Evolutionary conservation across 2,329 filamentous ascomycete species (phyloP).

Genomic region (Blastomyces gilchristii): DNA sequence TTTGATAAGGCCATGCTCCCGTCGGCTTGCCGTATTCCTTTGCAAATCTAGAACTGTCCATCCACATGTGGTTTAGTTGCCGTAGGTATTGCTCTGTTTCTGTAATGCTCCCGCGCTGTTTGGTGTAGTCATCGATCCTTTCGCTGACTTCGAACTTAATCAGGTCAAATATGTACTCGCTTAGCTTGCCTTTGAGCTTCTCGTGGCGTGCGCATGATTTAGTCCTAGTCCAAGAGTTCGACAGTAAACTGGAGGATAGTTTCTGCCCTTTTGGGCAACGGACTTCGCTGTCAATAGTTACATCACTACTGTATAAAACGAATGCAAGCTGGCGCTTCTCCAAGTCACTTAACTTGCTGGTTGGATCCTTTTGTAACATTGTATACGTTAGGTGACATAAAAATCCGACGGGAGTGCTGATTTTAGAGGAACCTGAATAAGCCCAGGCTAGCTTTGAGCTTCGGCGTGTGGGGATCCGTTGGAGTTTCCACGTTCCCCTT

Average conservation of each 20-base stretch:
- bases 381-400: background rate
- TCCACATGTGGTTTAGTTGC: background rate
- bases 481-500: background rate
- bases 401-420: background rate
- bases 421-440: background rate
- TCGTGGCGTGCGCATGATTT: background rate
- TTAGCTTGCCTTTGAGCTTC: background rate
- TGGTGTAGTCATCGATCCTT: background rate
- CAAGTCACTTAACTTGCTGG: background rate
- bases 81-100: background rate
- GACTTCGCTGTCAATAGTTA: background rate
- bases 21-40: background rate
- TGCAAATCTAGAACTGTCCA: background rate
- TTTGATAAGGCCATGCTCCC: background rate
- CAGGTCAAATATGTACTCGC: background rate
- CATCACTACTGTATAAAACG: background rate
- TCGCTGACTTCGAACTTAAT: background rate
- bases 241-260: background rate
- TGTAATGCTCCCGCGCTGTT: background rate
- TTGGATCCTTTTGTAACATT: background rate
- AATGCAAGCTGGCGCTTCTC: background rate
- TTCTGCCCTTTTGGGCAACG: background rate
- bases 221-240: background rate
- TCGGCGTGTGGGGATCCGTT: background rate
- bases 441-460: background rate